Evolutionary conservation across 148 eudicot species (phyloP), one percentile per base, ranked within the genome.

Genomic region (Amaranthus hypochondriacus): DNA sequence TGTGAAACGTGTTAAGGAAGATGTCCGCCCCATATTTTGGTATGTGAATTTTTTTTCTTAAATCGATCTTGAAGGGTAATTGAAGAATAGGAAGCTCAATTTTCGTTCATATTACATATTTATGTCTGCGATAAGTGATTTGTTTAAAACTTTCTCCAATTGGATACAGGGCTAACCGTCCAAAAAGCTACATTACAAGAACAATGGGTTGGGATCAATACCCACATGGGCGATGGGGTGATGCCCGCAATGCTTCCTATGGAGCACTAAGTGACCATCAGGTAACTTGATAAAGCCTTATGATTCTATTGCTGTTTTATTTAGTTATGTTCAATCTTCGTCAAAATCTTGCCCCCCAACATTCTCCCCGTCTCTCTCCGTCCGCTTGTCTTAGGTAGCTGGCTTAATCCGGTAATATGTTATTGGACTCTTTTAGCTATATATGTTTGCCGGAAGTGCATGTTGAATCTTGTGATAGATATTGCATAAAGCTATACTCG

Each of bases 21-120:
- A 92, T 83, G 96, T 95, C 57, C 88, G 97, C 4, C 97, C 98
- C 48, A 90, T 92, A 63, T 92, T 92, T 82, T 95, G 98, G 98
- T 95, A 86, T 51, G 83, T 65, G 68, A 42, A 48, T 43, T 56
- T 62, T 0, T n/a, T 48, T 10, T 11, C 43, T 58, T 67, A 18
- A 15, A 6, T 12, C 6, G 50, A 57, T 66, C 5, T n/a, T 57
- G 10, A 2, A 62, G 39, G 39, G 44, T 70, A 75, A 59, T 70
- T 71, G 42, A 50, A 52, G 5, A 54, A 52, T 18, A 51, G 14
- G 58, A 8, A 28, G 50, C 7, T 42, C 9, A 2, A 4, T 13
- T 49, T 59, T 39, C 14, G 39, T 11, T 58, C n/a, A 28, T 28
- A 28, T 10, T 72, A n/a, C 47, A 61, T 43, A 15, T 52, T 49